Evolutionary conservation across 1,284 basidiomycete genomes (phyloP).

Genomic region (Pisolithus thermaeus): DNA sequence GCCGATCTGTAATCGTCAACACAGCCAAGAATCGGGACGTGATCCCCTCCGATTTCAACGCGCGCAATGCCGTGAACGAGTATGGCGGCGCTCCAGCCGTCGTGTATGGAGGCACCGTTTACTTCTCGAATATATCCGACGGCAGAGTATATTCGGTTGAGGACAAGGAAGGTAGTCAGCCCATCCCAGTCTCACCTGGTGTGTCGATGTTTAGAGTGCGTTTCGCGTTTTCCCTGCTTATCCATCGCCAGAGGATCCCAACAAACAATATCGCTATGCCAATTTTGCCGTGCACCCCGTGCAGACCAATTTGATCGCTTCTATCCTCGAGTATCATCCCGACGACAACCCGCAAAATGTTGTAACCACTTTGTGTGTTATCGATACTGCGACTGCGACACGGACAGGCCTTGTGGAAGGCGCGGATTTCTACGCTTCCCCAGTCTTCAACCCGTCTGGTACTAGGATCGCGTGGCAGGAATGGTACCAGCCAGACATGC

Average conservation of each 20-base stretch:
- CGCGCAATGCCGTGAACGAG: conserved; percentile 54
- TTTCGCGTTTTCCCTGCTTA: too few relatives aligned
- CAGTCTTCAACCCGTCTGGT: conserved; percentile 61
- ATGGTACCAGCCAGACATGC: conserved; percentile 74
- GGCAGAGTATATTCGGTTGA: conserved; percentile 42
- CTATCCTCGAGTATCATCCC: conserved; percentile 50
- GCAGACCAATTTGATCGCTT: conserved; percentile 5
- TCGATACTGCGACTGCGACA: conserved; percentile 32
- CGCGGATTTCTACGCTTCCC: conserved; percentile 45
- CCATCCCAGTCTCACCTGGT: conserved; percentile 61
- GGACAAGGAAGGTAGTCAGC: conserved; percentile 28
- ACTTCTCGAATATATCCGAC: conserved; percentile 54
- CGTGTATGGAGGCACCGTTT: conserved; percentile 41
- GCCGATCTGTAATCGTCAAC: conserved; percentile 54
- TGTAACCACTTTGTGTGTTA: conserved; percentile 39
- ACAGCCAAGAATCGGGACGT: conserved; percentile 42
- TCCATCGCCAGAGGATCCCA: conserved; percentile 31
- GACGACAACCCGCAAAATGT: conserved; percentile 40
- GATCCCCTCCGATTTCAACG: conserved; percentile 48
- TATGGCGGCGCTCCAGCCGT: conserved; percentile 52
- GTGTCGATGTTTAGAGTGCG: background rate
- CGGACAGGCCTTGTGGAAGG: conserved; percentile 25
- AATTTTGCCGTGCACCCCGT: conserved; percentile 8
- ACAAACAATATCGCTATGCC: conserved; percentile 44
- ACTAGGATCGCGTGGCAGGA: conserved; percentile 57